A percentile compares a stretch with the other conserved stretches of the same genome.
phyloP scores from a whole-genome alignment of 306 rosid species.

The Vigna nakashimae region DNA sequence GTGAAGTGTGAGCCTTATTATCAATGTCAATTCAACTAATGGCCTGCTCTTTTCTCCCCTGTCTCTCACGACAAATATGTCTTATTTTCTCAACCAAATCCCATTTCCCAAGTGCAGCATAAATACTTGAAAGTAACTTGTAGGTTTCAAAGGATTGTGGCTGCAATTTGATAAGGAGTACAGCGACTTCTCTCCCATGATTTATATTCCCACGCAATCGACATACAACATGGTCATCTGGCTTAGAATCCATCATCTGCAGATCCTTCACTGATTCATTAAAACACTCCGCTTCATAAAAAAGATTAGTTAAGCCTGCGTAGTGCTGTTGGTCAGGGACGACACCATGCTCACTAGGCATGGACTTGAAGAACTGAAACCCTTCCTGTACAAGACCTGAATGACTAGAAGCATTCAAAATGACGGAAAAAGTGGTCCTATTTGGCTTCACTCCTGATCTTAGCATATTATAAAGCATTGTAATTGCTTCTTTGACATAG shows the following conservation, averaged over 20 bases:
- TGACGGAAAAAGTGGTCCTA: constrained; percentile 62
- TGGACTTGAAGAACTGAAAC: constrained; percentile 65
- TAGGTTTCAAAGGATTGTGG: constrained; percentile 66
- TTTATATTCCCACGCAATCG: constrained; percentile 60
- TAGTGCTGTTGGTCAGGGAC: constrained; percentile 82
- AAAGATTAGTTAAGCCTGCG: constrained; percentile 75
- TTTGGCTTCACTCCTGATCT: constrained; percentile 70
- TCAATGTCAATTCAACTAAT: constrained; percentile 70
- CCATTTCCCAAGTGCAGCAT: constrained; percentile 70
- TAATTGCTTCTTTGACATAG: constrained; percentile 62
- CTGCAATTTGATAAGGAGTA: constrained; percentile 62
- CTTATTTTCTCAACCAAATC: constrained; percentile 67
- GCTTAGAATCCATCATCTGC: constrained; percentile 59
- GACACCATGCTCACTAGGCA: constrained; percentile 58
- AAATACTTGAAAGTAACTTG: constrained; percentile 64
- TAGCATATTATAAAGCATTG: constrained; percentile 62
- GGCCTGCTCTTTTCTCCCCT: constrained; percentile 53
- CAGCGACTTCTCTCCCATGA: constrained; percentile 67
- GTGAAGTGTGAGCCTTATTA: constrained; percentile 53
- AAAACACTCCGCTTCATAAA: constrained; percentile 66
- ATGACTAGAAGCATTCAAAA: constrained; percentile 80
- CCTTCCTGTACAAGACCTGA: constrained; percentile 82
- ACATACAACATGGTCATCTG: constrained; percentile 61
- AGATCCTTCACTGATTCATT: constrained; percentile 56
- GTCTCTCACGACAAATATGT: constrained; percentile 63